phyloP scores from a whole-genome alignment of 2,329 filamentous ascomycete genomes.

The Paecilomyces niveus region DNA sequence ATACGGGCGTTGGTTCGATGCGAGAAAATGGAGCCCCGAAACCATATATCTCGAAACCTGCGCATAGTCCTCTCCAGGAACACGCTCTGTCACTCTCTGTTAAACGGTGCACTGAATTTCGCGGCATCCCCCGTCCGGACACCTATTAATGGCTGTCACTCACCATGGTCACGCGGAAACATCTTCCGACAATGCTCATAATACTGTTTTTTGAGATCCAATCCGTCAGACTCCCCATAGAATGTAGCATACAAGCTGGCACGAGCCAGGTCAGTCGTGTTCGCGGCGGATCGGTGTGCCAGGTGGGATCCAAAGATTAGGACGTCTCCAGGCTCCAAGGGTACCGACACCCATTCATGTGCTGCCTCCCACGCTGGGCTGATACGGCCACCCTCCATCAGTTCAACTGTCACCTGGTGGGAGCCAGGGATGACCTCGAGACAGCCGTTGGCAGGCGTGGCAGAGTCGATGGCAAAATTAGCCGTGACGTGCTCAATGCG shows the following conservation, averaged over 20 bases:
- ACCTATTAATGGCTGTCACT: constrained; percentile 4
- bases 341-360: constrained; percentile 24
- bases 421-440: constrained; percentile 27
- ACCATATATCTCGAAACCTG: constrained; percentile 15
- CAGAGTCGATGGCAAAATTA: constrained; percentile 25
- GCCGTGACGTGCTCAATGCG: constrained; percentile 29
- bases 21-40: constrained; percentile 17
- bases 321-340: constrained; percentile 23
- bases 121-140: neutral
- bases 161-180: constrained; percentile 19
- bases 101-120: neutral
- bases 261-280: constrained; percentile 15
- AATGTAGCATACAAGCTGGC: constrained; percentile 23
- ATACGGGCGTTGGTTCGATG: neutral
- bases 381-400: constrained; percentile 23
- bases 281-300: constrained; percentile 24
- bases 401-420: constrained; percentile 26
- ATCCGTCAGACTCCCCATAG: constrained; percentile 11
- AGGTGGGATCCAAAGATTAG: constrained; percentile 28
- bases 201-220: constrained; percentile 16
- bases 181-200: constrained; percentile 17
- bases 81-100: constrained; percentile 8
- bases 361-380: constrained; percentile 19
- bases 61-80: constrained; percentile 15
- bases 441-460: constrained; percentile 24